Base-by-base conservation (phyloP, 2,329 filamentous ascomycete genomes). In the Penicillium sp. region DNA sequence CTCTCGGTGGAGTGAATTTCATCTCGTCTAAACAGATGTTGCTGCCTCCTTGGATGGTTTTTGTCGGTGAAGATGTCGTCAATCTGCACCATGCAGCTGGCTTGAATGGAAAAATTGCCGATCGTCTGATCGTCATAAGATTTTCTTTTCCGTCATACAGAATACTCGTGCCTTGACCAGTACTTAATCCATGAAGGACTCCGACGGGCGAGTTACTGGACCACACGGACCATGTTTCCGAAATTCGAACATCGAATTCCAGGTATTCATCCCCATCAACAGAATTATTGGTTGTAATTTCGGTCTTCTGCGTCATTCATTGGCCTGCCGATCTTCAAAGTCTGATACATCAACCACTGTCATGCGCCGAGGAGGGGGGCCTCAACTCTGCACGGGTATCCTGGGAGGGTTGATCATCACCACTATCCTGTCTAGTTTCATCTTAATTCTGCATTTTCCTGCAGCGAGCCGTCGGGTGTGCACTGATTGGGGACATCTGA, bases 391-490 rank as follows among this genome's bases (percentile, higher is more conserved):
- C 57, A 62, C 54, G 53, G 52, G 47, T 56, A 50, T 44, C 42
- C 53, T 45, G 45, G 44, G 47, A 46, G 18, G 18, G 18, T 9
- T 49, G 56, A 60, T 62, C 59, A 50, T 55, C 51, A 47, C 48
- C 49, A 50, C 52, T 51, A 57, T 56, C 57, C 48, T 53, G 49
- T 51, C 46, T 60, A 57, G 59, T 55, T 56, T 50, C 55, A 56
- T 56, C 52, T 59, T 56, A 53, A 9, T n/a, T 56, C 60, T 53
- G 47, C 45, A 26, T 51, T 56, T 51, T 55, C 41, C 50, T 61
- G 57, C 58, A 59, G 49, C 42, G 25, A 51, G 49, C 58, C 56
- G 59, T 51, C 56, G 55, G 52, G 52, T 57, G 52, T 55, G 52
- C 54, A 48, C 48, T n/a, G n/a, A 44, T 53, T 56, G 45, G 48